Base-by-base conservation (phyloP, 208 protist species). In the Trypanosoma vivax region DNA sequence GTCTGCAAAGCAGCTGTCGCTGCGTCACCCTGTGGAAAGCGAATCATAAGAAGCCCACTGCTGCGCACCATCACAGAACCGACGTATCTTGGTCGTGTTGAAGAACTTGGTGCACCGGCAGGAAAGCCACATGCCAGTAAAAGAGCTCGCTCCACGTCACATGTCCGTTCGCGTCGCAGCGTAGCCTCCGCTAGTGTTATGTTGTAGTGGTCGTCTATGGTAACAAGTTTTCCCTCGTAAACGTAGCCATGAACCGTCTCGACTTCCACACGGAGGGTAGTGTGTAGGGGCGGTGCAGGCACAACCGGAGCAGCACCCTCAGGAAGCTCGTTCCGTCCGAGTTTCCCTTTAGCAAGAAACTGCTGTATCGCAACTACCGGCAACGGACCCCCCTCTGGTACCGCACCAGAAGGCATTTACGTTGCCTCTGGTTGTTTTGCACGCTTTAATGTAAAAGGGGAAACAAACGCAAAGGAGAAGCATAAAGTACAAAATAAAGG, bases 191-290 rank as follows among this genome's bases (percentile, higher is more conserved):
- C 58, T 10, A 93, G 67, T 6, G 58, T 74, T 14, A 90, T 41
- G 50, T 94, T 94, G 72, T 89, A 94, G 52, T 79, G 47, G 24
- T 45, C 77, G 42, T 94, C 86, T 7, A 94, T 35, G 24, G 60
- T 38, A 2, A 70, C 50, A 31, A 94, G 70, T 42, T 72, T 66
- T 14, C 86, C 86, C 5, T 65, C 48, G 60, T 90, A 88, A 11
- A 90, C 50, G 59, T 94, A 94, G 14, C 86, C 86, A 48, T 94
- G 86, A 31, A 41, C 76, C 6, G 86, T 89, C 66, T 94, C 82
- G 28, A 89, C 76, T 62, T 90, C 82, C 29, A 88, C 82, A 27
- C 83, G 64, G n/a, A 79, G 41, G n/a, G n/a, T n/a, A n/a, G n/a
- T n/a, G n/a, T 40, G 52, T 18, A 65, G 34, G 2, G 37, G 13